A percentile compares a stretch with the other conserved stretches of the same genome.
phyloP scores from a whole-genome alignment of 1,284 basidiomycete genomes.

The Pterulicium gracile region DNA sequence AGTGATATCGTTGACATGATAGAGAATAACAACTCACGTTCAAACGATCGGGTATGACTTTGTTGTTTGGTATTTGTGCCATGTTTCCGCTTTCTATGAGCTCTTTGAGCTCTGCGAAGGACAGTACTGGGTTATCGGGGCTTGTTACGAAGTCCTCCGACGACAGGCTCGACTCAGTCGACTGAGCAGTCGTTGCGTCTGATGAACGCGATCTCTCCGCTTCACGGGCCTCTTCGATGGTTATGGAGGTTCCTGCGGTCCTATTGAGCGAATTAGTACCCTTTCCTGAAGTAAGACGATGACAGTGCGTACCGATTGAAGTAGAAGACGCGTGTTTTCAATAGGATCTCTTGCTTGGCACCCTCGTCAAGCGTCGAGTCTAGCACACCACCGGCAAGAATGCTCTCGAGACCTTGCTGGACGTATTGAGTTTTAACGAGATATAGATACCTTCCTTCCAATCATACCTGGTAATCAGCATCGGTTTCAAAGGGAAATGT shows the following conservation, averaged over 20 bases:
- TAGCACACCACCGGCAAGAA: conserved; percentile 32
- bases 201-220: conserved; percentile 15
- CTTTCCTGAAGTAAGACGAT: neutral
- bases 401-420: conserved; percentile 56
- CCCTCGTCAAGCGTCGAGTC: conserved; percentile 25
- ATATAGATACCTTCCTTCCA: neutral
- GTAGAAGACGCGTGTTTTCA: conserved; percentile 54
- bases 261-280: conserved; percentile 12
- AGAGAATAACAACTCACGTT: conserved; percentile 41
- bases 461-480: neutral
- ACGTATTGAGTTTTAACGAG: neutral
- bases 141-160: conserved; percentile 2
- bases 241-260: conserved; percentile 27
- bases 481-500: neutral
- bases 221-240: conserved; percentile 25
- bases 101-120: conserved; percentile 55
- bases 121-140: conserved; percentile 31
- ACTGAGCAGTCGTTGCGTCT: conserved; percentile 10
- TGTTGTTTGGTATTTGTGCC: conserved; percentile 70
- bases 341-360: conserved; percentile 35
- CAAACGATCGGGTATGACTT: conserved; percentile 47
- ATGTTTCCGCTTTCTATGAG: conserved; percentile 61
- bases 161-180: too few species aligned
- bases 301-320: conserved; percentile 46
- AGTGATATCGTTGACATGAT: too few species aligned